These are phyloP conservation scores for Cylindrotheca closterium DNA, from an alignment of 108 stramenopile genomes.

Conservation along the genomic window DNA sequence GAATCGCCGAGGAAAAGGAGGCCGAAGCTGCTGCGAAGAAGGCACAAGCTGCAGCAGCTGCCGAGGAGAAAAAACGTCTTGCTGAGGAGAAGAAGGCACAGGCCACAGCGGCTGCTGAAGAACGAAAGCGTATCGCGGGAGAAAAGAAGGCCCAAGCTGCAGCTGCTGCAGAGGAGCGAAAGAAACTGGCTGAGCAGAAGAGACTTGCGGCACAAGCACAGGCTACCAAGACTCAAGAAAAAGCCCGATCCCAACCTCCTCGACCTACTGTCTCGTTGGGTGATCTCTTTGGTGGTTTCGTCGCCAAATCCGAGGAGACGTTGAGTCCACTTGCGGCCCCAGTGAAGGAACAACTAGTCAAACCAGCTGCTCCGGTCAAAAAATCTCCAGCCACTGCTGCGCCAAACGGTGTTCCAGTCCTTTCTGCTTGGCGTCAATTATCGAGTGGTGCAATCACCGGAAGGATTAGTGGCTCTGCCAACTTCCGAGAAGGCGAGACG, in stretches of 20 bases:
- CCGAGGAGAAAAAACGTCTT: constrained; percentile 17
- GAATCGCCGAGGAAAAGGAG: constrained; percentile 11
- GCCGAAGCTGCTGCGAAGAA: constrained; percentile 22
- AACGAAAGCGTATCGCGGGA: constrained; percentile 2
- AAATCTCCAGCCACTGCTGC: too few species aligned
- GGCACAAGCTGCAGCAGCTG: constrained; percentile 17
- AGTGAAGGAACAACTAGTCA: neutral
- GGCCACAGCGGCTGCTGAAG: constrained; percentile 1
- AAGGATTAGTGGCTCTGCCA: constrained; percentile 62
- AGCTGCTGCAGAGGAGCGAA: constrained; percentile 3
- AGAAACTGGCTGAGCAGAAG: constrained; percentile 1
- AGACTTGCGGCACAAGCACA: constrained; percentile 5
- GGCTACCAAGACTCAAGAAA: constrained; percentile 6
- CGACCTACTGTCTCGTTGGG: constrained; percentile 23
- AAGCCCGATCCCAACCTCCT: constrained; percentile 4
- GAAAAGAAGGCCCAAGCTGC: constrained; percentile 4
- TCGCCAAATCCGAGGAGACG: neutral
- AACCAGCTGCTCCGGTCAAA: neutral
- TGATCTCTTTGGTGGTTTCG: constrained; percentile 12
- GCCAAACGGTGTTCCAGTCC: constrained; percentile 69
- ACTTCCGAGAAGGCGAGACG: constrained; percentile 64
- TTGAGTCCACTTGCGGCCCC: neutral
- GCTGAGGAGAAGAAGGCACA: constrained; percentile 17
- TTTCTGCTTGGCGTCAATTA: constrained; percentile 62
- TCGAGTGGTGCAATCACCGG: constrained; percentile 69